Conservation (phyloP, 164 flowering plant species). For the Liquidambar formosana region DNA sequence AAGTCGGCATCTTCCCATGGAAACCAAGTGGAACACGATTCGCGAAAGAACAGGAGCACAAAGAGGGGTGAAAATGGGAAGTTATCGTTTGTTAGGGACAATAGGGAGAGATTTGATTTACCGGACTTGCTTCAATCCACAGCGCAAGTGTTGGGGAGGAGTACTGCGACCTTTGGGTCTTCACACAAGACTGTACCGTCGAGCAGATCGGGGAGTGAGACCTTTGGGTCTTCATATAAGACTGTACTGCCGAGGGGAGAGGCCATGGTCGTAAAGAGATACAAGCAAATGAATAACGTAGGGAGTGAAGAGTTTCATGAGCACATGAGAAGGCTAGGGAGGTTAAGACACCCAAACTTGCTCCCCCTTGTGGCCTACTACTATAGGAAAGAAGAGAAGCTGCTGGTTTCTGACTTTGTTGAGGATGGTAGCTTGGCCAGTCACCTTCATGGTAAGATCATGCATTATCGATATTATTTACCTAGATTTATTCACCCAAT, state of each 20-base stretch:
- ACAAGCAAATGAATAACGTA: conserved; percentile 52
- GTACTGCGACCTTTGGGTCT: conserved; percentile 51
- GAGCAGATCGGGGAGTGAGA: conserved; percentile 42
- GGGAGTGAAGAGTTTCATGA: conserved; percentile 61
- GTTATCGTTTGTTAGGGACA: conserved; percentile 42
- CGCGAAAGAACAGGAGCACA: not conserved
- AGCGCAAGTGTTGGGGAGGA: conserved; percentile 62
- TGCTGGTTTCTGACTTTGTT: conserved; percentile 43
- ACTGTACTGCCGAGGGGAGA: conserved; percentile 33
- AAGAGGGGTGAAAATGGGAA: conserved; percentile 27
- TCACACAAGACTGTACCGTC: conserved; percentile 50
- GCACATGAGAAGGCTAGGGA: conserved; percentile 61
- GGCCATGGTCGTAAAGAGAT: conserved; percentile 61
- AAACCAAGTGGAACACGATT: not conserved
- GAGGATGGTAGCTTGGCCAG: conserved; percentile 56
- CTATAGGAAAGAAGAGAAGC: conserved; percentile 65
- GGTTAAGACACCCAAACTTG: conserved; percentile 46
- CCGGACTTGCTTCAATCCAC: conserved; percentile 53
- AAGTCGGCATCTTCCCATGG: not conserved
- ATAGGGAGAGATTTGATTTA: conserved; percentile 42
- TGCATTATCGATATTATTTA: no score
- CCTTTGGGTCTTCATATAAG: conserved; percentile 58
- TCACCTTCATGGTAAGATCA: conserved; percentile 51
- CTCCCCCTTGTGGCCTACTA: conserved; percentile 55
- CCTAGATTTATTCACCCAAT: no score